A percentile compares a stretch with the other conserved stretches of the same genome.
Conservation (phyloP, 495 filamentous ascomycete species). For the Trichoderma virens region DNA sequence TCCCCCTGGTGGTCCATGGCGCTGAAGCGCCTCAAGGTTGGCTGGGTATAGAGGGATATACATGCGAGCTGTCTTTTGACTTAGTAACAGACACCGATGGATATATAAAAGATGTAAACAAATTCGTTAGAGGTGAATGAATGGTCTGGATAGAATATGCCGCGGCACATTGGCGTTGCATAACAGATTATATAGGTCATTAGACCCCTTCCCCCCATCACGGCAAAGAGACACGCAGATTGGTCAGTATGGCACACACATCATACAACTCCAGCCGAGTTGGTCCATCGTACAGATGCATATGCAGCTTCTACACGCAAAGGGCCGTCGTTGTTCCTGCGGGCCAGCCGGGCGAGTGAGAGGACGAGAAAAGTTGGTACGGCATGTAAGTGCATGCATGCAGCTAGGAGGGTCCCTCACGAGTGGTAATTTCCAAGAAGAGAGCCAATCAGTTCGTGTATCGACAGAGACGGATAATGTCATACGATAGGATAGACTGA, state of each 20-base stretch:
- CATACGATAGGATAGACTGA: not conserved
- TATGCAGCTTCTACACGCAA: not conserved
- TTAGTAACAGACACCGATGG: not conserved
- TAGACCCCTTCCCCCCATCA: not conserved
- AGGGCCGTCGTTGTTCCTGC: not conserved
- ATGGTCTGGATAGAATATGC: not conserved
- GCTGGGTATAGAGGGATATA: not conserved
- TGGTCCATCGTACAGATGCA: not conserved
- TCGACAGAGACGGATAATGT: not conserved
- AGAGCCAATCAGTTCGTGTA: not conserved
- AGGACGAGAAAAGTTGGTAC: not conserved
- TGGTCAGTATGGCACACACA: not conserved
- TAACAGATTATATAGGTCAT: not conserved
- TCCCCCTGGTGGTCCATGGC: not conserved
- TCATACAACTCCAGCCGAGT: no score
- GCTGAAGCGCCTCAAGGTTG: not conserved
- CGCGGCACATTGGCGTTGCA: not conserved
- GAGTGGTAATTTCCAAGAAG: not conserved
- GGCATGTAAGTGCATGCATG: not conserved
- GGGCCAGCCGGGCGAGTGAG: not conserved
- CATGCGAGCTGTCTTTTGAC: not conserved
- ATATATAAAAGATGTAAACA: not conserved
- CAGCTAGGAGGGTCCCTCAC: not conserved
- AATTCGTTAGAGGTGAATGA: not conserved
- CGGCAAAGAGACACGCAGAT: not conserved